Conservation (phyloP, 352 stramenopile species). For the Pythium aquatile region DNA sequence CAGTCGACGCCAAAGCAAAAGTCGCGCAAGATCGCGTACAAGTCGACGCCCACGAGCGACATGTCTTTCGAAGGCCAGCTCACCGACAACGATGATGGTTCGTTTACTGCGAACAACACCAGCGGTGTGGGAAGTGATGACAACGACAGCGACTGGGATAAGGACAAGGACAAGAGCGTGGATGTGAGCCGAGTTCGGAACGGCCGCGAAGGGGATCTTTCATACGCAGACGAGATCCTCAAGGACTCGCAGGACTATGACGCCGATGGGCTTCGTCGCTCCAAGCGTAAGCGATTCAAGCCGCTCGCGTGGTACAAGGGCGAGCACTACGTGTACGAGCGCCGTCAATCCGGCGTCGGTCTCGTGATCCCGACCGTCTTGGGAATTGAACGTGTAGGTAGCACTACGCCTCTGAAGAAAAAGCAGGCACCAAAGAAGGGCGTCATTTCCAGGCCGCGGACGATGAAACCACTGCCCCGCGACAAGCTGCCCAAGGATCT, state of each 20-base stretch:
- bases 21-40: constrained; percentile 50
- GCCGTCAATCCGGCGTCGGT: constrained; percentile 76
- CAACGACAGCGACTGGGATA: constrained; percentile 55
- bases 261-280: constrained; percentile 57
- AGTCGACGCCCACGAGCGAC: constrained; percentile 41
- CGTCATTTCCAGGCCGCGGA: constrained; percentile 22
- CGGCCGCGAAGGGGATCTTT: constrained; percentile 29
- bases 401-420: constrained; percentile 51
- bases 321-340: constrained; percentile 85
- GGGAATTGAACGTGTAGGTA: constrained; percentile 63
- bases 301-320: constrained; percentile 88
- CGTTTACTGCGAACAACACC: constrained; percentile 39
- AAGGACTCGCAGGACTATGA: constrained; percentile 36
- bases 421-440: constrained; percentile 33
- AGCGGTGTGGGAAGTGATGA: constrained; percentile 41
- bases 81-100: constrained; percentile 66
- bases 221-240: constrained; percentile 50
- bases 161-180: constrained; percentile 26
- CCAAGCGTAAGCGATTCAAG: constrained; percentile 77
- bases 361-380: constrained; percentile 78
- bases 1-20: constrained; percentile 24
- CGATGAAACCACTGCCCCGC: constrained; percentile 37
- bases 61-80: constrained; percentile 45
- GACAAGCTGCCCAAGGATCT: constrained; percentile 50
- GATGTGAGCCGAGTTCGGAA: constrained; percentile 19